Percentiles rank a stretch among this genome's conserved stretches.
Evolutionary conservation across 1,139 yeast species (phyloP).

Genomic region (Scheffersomyces illinoinensis): DNA sequence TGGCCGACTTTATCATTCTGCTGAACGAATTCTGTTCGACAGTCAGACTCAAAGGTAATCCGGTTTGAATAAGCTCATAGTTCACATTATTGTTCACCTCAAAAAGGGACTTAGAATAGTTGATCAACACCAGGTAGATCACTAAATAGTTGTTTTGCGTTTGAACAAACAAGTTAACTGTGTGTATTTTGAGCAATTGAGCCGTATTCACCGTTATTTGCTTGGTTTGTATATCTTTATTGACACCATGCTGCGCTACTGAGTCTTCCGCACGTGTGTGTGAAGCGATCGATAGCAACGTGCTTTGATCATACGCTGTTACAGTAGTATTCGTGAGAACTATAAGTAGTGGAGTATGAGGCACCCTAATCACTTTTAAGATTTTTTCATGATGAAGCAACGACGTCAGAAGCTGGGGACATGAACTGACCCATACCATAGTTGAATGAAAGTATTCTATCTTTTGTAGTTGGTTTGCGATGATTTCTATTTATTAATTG

Average conservation of each 20-base stretch:
- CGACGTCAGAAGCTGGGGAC: slow-evolving; percentile 35
- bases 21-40: slow-evolving; percentile 30
- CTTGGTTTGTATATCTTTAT: slow-evolving; percentile 26
- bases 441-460: neutral
- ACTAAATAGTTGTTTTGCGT: slow-evolving; percentile 34
- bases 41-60: slow-evolving; percentile 32
- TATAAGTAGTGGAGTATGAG: slow-evolving; percentile 37
- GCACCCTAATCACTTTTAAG: slow-evolving; percentile 27
- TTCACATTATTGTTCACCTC: slow-evolving; percentile 28
- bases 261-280: slow-evolving; percentile 33
- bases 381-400: slow-evolving; percentile 22
- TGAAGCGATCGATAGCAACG: slow-evolving; percentile 36
- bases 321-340: slow-evolving; percentile 30
- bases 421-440: slow-evolving; percentile 43
- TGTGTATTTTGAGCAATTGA: slow-evolving; percentile 26
- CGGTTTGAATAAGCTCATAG: slow-evolving; percentile 33
- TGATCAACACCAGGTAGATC: slow-evolving; percentile 35
- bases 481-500: neutral
- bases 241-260: slow-evolving; percentile 36
- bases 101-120: slow-evolving; percentile 31
- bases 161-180: slow-evolving; percentile 35
- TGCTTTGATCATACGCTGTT: slow-evolving; percentile 28
- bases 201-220: slow-evolving; percentile 28
- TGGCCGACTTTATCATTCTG: slow-evolving; percentile 35
- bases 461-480: neutral